phyloP scores from a whole-genome alignment of 495 filamentous ascomycete genomes.

The Xylaria palmicola region DNA sequence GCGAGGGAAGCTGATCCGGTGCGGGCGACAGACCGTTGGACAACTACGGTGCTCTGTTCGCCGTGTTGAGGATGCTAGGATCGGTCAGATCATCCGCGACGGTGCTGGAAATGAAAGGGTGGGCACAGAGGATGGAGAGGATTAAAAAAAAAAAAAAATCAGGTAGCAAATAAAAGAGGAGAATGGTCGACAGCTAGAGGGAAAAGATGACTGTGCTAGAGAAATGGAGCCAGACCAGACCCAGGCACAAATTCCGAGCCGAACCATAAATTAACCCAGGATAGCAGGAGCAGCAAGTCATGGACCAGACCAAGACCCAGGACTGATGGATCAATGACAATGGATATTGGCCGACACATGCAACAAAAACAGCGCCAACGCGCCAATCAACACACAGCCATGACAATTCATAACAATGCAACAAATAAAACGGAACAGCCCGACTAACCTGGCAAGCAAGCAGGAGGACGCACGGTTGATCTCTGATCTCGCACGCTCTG shows the following conservation, averaged over 20 bases:
- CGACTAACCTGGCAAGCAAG: conserved; percentile 9
- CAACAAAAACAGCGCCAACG: not conserved
- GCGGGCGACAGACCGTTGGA: conserved; percentile 1
- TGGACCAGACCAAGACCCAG: not conserved
- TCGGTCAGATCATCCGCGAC: conserved; percentile 14
- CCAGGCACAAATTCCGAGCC: conserved; percentile 17
- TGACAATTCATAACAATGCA: not conserved
- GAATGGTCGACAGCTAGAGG: conserved; percentile 12
- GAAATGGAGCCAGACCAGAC: conserved; percentile 16
- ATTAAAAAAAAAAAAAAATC: conserved; percentile 14
- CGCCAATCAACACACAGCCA: not conserved
- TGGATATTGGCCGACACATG: not conserved
- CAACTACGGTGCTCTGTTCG: conserved; percentile 5
- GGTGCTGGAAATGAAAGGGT: conserved; percentile 9
- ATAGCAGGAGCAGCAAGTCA: conserved; percentile 14
- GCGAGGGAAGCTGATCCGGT: conserved; percentile 1
- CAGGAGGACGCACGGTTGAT: not conserved
- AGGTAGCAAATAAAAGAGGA: conserved; percentile 16
- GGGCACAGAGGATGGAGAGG: conserved; percentile 20
- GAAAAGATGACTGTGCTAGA: conserved; percentile 19
- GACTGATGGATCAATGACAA: not conserved
- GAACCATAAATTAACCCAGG: conserved; percentile 17
- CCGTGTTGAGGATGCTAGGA: not conserved
- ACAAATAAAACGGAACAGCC: not conserved
- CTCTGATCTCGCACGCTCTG: too few species aligned